Base-by-base conservation (phyloP, 225 moss, liverwort and hornwort genomes). In the Asterella californica region DNA sequence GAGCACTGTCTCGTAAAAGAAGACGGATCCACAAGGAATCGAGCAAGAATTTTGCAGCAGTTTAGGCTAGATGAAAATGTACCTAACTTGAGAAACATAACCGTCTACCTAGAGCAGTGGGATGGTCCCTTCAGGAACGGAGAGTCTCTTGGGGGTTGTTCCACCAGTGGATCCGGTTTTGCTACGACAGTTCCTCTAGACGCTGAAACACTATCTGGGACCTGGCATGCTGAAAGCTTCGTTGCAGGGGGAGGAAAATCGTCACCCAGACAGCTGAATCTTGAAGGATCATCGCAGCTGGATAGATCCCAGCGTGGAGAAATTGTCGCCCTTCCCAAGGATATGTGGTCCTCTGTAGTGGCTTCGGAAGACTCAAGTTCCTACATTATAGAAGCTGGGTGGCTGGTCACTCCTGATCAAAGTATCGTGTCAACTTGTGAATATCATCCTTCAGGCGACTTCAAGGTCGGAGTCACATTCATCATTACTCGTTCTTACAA, bases 101-200 rank as follows among this genome's bases (percentile, higher is more conserved):
- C 88, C 8, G 71, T 95, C 9, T 93, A 80, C 57, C 70, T 90
- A 27, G 99, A 99, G 80, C 81, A 87, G 64, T 94, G 91, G 91
- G 94, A 93, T 77, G 93, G 94, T 30, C 94, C 96, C 0, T 97
- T 94, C 80, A 88, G 91, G n/a, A 94, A 97, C 71, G 94, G 94
- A 49, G 92, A 94, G 77, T 92, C 93, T 53, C 90, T 99, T 27
- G 93, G 95, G 49, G 93, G 92, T 19, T 91, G 90, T 86, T 88
- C 92, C 10, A 83, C 86, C 73, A 85, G 84, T 61, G 86, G 87
- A 78, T 87, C 90, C 74, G 85, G 90, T 53, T 99, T 99, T 77
- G 90, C 99, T 15, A 85, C 77, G 10, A 82, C 89, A 27, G 55
- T 74, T 0, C 33, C 49, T 68, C 80, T 95, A 29, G 38, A 78